Evolutionary conservation across 1,284 basidiomycete genomes (phyloP).

Genomic region (Entoloma clypeatum): DNA sequence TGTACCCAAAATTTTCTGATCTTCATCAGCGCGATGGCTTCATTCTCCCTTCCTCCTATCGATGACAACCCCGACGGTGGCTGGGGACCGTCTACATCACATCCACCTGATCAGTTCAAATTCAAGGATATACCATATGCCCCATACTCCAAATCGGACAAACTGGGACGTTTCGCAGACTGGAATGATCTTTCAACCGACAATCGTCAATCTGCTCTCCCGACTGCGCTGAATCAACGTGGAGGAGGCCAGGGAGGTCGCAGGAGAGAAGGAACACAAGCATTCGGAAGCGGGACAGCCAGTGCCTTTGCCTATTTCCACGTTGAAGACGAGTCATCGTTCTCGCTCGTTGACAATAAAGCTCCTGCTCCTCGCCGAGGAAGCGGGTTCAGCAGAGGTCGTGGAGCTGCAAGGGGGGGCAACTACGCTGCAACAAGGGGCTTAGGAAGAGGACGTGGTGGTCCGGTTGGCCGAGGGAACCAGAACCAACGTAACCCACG

Average conservation of each 20-base stretch:
- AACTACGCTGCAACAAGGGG: constrained; percentile 44
- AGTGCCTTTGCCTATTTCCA: constrained; percentile 99
- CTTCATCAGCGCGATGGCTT: constrained; percentile 49
- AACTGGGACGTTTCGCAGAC: constrained; percentile 95
- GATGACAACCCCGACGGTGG: constrained; percentile 80
- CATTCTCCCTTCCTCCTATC: constrained; percentile 74
- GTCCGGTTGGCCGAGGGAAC: constrained; percentile 29
- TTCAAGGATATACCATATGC: constrained; percentile 94
- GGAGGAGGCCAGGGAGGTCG: constrained; percentile 47
- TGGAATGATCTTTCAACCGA: constrained; percentile 84
- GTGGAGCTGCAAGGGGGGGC: constrained; percentile 43
- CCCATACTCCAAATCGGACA: constrained; percentile 97
- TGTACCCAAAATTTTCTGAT: constrained; percentile 27
- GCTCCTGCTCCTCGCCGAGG: constrained; percentile 61
- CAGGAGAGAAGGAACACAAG: constrained; percentile 63
- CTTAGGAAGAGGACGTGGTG: constrained; percentile 50
- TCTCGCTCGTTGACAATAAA: constrained; percentile 95
- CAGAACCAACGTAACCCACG: constrained; percentile 59
- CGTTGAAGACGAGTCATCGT: constrained; percentile 96
- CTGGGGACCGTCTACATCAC: constrained; percentile 77
- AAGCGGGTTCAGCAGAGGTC: constrained; percentile 57
- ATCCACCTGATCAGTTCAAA: constrained; percentile 75
- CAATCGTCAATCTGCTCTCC: constrained; percentile 51
- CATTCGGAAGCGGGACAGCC: constrained; percentile 79
- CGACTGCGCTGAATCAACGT: constrained; percentile 47